Base-by-base conservation (phyloP, 2,329 filamentous ascomycete genomes). In the Fonsecaea nubica region DNA sequence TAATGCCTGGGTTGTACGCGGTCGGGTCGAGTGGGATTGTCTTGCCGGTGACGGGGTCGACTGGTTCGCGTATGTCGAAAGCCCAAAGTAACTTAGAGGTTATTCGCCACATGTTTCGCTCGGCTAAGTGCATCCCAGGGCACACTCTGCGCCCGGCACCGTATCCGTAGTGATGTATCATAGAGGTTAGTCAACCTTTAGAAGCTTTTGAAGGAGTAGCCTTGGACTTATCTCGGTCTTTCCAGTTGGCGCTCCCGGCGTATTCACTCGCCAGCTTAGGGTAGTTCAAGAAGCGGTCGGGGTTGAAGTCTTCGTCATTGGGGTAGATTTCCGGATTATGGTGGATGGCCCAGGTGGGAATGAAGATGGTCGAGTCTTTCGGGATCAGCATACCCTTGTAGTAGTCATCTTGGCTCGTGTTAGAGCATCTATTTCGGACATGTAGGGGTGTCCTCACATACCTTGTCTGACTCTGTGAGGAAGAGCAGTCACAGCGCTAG, bases 361-460 rank as follows among this genome's bases (percentile, higher is more conserved):
- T 50, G 32, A 57, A 63, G 25, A 86, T 73, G 8, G 42, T 63
- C 0, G 83, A 83, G 0, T 80, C 82, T 2, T 79, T 77, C 2
- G 84, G 83, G 21, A 86, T 83, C 7, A 78, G 74, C 69, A 81
- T 84, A 10, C 81, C 82, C 53, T 79, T 77, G 69, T 83, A 85
- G 7, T 74, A 71, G 63, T 86, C 83, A 54, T 85, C 82, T 42
- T 45, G 10, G 18, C n/a, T 25, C 10, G 4, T 3, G 10, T 57
- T 57, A 36, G 15, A 15, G 5, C 2, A 21, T 56, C 35, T 12
- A 32, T 35, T 33, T 12, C 25, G n/a, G n/a, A 12, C n/a, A 30
- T 33, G 9, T 33, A 2, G 53, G 10, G 15, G 32, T 13, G 53
- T 33, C 8, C 21, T 56, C 3, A 40, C 32, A 38, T 32, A 32